Evolutionary conservation across 805 yeast species (phyloP), one percentile per base, ranked within the genome.

Genomic region (Metschnikowia bowlesiae): DNA sequence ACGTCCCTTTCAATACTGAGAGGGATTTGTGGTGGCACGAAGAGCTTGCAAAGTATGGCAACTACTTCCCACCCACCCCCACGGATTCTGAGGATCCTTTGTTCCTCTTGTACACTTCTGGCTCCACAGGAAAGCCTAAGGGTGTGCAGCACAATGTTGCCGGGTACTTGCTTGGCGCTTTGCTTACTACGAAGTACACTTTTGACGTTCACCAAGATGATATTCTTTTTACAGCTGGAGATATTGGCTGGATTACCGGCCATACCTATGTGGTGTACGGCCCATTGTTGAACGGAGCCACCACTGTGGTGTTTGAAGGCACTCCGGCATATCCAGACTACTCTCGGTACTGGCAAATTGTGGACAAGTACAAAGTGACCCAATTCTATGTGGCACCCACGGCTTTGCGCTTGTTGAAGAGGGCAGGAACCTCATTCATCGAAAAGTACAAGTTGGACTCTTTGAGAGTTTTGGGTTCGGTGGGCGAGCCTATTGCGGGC

Each of bases 381-480:
- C 97, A 91, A 66, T 92, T 94, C 76, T 94, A 94, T 71, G 96
- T 94, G 58, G 99, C 99, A 6, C 99, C 99, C 66, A 94, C 99
- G 39, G 98, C 98, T 14, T 79, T 94, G 65, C 85, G 99, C 70
- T 79, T 94, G 67, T 84, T 94, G 68, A 80, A 78, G 67, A 81
- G 91, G 68, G 95, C 95, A 47, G 99, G 99, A 61, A 89, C 88
- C 66, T 80, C 82, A 44, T 87, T 79, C 66, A 88, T 94, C 65
- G 82, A 78, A 53, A 83, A 85, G 60, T 89, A 85, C 67, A 94
- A 90, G 67, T 80, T 90, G 56, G 80, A 86, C 18, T 83, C 95
- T n/a, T 72, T 94, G 63, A 85, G 98, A 70, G 89, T 90, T 18
- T 78, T 92, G 58, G 99, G 99, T 52, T 89, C 97, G 14, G 99